Percentiles rank a stretch among this genome's conserved stretches.
phyloP scores from a whole-genome alignment of 2,329 filamentous ascomycete species.

The Myotisia sp. region DNA sequence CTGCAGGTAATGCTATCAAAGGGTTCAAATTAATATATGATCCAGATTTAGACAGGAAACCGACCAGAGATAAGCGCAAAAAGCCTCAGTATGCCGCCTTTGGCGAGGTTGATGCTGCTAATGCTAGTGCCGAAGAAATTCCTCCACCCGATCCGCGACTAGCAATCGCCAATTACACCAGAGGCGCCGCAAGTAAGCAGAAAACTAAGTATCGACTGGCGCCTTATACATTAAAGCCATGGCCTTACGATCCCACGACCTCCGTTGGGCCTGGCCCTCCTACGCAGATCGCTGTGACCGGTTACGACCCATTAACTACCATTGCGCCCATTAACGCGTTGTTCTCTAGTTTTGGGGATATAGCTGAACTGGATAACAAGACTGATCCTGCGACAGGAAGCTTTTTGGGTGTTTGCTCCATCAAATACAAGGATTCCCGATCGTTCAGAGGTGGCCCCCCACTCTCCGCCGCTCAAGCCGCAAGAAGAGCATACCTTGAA shows the following conservation, averaged over 20 bases:
- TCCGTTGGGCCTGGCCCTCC: conserved; percentile 82
- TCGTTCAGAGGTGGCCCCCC: conserved; percentile 38
- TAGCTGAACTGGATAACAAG: conserved; percentile 81
- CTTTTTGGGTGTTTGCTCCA: conserved; percentile 83
- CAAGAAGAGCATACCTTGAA: conserved; percentile 59
- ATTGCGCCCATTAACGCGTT: conserved; percentile 62
- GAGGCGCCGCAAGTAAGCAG: conserved; percentile 50
- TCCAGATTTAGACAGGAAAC: conserved; percentile 46
- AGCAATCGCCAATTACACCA: conserved; percentile 47
- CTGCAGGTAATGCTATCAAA: conserved; percentile 38
- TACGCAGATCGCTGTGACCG: conserved; percentile 80
- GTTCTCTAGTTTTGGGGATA: conserved; percentile 71
- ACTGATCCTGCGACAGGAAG: conserved; percentile 90
- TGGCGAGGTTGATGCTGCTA: conserved; percentile 50
- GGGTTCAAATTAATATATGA: conserved; percentile 49
- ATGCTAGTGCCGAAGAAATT: conserved; percentile 36
- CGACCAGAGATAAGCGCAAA: conserved; percentile 41
- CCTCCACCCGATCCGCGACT: conserved; percentile 71
- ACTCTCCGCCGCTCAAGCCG: conserved; percentile 62
- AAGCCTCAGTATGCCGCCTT: conserved; percentile 41
- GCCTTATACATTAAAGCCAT: conserved; percentile 68
- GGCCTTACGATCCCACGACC: conserved; percentile 64
- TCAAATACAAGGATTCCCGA: conserved; percentile 66
- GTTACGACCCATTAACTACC: conserved; percentile 81
- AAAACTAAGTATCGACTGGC: conserved; percentile 56